These are phyloP conservation scores for Ceraceosorus bombacis DNA, from an alignment of 1,284 basidiomycete species.

Conservation along the genomic window DNA sequence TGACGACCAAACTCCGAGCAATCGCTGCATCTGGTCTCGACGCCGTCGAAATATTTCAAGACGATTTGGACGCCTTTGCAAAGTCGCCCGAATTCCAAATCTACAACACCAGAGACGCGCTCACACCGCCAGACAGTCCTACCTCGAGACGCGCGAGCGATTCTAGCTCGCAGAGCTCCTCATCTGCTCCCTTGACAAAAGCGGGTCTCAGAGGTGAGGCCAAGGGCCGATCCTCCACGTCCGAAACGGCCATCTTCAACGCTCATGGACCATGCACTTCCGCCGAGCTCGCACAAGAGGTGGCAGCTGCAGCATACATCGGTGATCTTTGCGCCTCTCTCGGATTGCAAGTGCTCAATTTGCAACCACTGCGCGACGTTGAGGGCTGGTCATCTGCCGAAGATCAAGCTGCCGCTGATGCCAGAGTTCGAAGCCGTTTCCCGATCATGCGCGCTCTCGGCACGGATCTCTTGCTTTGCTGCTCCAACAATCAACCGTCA, in stretches of 20 bases:
- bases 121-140: slow-evolving; percentile 30
- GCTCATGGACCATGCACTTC: slow-evolving; percentile 25
- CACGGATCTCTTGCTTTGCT: slow-evolving; percentile 34
- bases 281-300: slow-evolving; percentile 17
- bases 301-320: slow-evolving; percentile 41
- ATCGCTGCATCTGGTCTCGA: slow-evolving; percentile 40
- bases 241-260: slow-evolving; percentile 14
- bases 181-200: slow-evolving; percentile 18
- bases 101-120: slow-evolving; percentile 14
- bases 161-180: slow-evolving; percentile 11
- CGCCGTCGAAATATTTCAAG: slow-evolving; percentile 47
- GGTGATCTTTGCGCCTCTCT: slow-evolving; percentile 25
- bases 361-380: slow-evolving; percentile 49
- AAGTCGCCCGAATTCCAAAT: slow-evolving; percentile 26
- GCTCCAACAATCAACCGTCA: slow-evolving; percentile 36
- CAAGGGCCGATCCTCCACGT: not conserved
- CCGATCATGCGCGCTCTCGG: slow-evolving; percentile 34
- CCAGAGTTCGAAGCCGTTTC: slow-evolving; percentile 24
- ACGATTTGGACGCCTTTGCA: slow-evolving; percentile 45
- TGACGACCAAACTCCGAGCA: slow-evolving; percentile 40
- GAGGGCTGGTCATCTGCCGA: slow-evolving; percentile 37
- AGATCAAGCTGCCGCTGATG: slow-evolving; percentile 18
- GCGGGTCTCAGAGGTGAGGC: not conserved
- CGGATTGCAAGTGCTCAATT: slow-evolving; percentile 42
- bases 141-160: slow-evolving; percentile 8